phyloP scores from a whole-genome alignment of 2,329 filamentous ascomycete species.

The Sodiomyces alkalinus region DNA sequence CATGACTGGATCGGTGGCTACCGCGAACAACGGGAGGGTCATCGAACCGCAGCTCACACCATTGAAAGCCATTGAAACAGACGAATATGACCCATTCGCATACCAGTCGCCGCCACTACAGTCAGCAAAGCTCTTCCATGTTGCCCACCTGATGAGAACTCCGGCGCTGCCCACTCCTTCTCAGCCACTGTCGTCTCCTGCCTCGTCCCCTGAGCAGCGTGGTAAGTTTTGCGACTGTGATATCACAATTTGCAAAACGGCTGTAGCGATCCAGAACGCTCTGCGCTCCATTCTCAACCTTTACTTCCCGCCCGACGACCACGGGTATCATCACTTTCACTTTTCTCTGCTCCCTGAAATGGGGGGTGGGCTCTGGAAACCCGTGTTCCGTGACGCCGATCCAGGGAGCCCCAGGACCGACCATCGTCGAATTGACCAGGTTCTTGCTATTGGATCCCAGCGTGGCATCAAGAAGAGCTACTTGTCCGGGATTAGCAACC shows the following conservation, averaged over 20 bases:
- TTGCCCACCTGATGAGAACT: too few species aligned
- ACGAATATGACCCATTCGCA: constrained; percentile 34
- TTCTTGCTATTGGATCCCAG: constrained; percentile 44
- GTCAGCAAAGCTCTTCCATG: constrained; percentile 1
- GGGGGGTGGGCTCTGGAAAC: constrained; percentile 32
- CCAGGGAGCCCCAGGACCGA: constrained; percentile 14
- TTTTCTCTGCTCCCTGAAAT: constrained; percentile 32
- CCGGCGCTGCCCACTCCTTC: constrained; percentile 25
- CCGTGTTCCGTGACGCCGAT: constrained; percentile 28
- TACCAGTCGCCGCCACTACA: constrained; percentile 11
- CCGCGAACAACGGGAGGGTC: too few species aligned
- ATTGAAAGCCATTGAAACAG: constrained; percentile 9
- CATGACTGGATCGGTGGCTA: not conserved
- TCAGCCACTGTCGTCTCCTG: constrained; percentile 15
- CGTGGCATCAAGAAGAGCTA: constrained; percentile 35
- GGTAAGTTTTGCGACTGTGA: constrained; percentile 30
- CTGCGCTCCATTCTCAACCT: constrained; percentile 35
- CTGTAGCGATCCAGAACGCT: constrained; percentile 40
- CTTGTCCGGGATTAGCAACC: constrained; percentile 28
- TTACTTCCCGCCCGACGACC: constrained; percentile 32
- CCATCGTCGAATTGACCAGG: constrained; percentile 34
- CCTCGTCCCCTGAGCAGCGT: constrained; percentile 11
- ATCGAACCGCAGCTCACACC: too few species aligned
- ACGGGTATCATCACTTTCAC: constrained; percentile 31
- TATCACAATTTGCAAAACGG: constrained; percentile 24